These are phyloP conservation scores for Tardiomyces depauwii DNA, from an alignment of 1,139 yeast genomes.

Conservation along the genomic window DNA sequence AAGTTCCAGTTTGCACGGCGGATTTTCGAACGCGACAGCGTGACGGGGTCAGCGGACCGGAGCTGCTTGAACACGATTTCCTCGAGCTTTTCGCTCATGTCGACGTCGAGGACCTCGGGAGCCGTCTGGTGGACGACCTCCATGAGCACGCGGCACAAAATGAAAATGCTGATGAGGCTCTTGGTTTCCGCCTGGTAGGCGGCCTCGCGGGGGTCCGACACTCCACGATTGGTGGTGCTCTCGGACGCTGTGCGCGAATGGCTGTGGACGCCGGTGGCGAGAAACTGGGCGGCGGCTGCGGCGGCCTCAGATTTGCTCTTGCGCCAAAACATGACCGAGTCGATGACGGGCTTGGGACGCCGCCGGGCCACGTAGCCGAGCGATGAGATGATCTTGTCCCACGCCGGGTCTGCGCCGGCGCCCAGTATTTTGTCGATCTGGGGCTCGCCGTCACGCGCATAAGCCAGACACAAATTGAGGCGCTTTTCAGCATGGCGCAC, in stretches of 20 bases:
- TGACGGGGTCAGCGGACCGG: slow-evolving; percentile 72
- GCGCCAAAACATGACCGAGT: slow-evolving; percentile 97
- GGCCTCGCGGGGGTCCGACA: slow-evolving; percentile 45
- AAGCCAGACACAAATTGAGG: slow-evolving; percentile 60
- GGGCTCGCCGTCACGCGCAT: slow-evolving; percentile 62
- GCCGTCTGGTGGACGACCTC: slow-evolving; percentile 90
- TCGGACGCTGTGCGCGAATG: background rate
- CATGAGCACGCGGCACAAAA: slow-evolving; percentile 83
- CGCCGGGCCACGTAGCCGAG: slow-evolving; percentile 83
- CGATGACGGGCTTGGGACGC: slow-evolving; percentile 93
- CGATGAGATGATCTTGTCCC: slow-evolving; percentile 76
- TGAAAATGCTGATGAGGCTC: slow-evolving; percentile 75
- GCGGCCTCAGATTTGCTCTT: slow-evolving; percentile 84
- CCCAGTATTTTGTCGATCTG: slow-evolving; percentile 73
- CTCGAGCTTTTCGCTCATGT: slow-evolving; percentile 73
- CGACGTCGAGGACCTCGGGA: slow-evolving; percentile 59
- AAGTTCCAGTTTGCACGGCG: slow-evolving; percentile 91
- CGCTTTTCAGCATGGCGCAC: slow-evolving; percentile 89
- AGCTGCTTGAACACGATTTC: slow-evolving; percentile 90
- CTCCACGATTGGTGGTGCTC: background rate
- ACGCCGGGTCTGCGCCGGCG: slow-evolving; percentile 76
- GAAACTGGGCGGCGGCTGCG: slow-evolving; percentile 40
- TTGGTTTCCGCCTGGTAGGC: slow-evolving; percentile 82
- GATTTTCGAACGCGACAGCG: slow-evolving; percentile 54
- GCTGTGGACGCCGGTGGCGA: slow-evolving; percentile 1